These are phyloP conservation scores for Eucalyptus coolabah DNA, from an alignment of 345 rosid genomes.

Conservation along the genomic window DNA sequence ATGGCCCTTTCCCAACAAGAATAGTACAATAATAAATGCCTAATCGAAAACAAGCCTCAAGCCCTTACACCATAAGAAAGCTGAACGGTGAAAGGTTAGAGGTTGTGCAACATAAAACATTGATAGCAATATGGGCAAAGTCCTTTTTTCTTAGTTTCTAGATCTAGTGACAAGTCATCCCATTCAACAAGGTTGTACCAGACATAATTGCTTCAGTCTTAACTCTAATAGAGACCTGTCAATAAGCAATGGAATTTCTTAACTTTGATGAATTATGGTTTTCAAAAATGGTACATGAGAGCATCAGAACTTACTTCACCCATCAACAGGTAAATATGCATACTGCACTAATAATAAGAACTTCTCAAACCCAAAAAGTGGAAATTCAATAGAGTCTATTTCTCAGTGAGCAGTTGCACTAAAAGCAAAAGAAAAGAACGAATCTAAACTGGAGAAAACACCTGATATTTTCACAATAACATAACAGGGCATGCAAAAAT, in stretches of 20 bases:
- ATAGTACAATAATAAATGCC: not conserved
- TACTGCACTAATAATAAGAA: not conserved
- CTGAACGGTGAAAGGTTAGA: not conserved
- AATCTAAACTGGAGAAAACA: not conserved
- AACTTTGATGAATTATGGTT: not conserved
- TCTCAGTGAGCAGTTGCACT: not conserved
- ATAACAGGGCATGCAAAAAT: not conserved
- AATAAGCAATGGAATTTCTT: not conserved
- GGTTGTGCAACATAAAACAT: not conserved
- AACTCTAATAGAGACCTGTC: not conserved
- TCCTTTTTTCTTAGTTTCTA: not conserved
- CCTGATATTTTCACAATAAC: not conserved
- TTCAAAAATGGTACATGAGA: not conserved
- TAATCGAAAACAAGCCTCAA: not conserved
- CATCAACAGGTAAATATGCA: not conserved
- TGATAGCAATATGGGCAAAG: not conserved
- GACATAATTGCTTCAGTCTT: not conserved
- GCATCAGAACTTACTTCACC: not conserved
- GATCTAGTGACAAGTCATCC: not conserved
- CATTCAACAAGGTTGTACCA: not conserved
- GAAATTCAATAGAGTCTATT: not conserved
- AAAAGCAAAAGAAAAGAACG: not conserved
- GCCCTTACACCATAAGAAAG: not conserved
- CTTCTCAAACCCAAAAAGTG: not conserved
- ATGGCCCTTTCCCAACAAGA: not conserved